Evolutionary conservation across 1,284 basidiomycete genomes (phyloP), one percentile per base, ranked within the genome.

Genomic region (Xerocomus amazonicus): DNA sequence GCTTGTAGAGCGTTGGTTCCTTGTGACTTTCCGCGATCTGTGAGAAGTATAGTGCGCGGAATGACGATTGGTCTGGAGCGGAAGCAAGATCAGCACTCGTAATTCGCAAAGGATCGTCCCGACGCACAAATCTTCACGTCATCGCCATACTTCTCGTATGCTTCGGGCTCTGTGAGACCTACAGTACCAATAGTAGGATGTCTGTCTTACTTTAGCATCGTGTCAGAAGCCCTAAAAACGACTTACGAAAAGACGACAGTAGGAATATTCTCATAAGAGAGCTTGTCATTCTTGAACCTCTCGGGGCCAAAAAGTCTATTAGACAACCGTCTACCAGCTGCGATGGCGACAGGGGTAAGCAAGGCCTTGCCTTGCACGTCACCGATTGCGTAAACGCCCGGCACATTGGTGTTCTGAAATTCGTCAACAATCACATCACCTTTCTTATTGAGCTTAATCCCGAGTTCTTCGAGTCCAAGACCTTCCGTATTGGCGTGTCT

Each of bases 301-400:
- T 83, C 78, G 0, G 84, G 83, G 9, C 96, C 97, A 66, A 92
- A 99, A 46, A 99, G 72, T 45, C 97, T 77, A 74, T 98, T 99
- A 44, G 86, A 80, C 35, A 98, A 73, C 54, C 92, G 76, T 50
- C 96, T 77, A 23, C 94, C 96, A 6, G 97, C 97, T 43, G 96
- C 96, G 54, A 99, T 97, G 19, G 96, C 97, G 6, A 99, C 97
- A n/a, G 97, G 96, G 1, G 96, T 99, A 53, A 99, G 77, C 27
- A 95, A 74, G 23, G 84, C 91, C 71, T 96, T 95, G 53, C 96
- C 96, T 56, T 83, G 82, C 13, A 95, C 91, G 67, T 99, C 96
- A 9, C 96, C 97, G 53, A 99, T 86, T 4, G 93, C 83, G 47
- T 80, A 87, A 57, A 99, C 76, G 49, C 81, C 78, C 16, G 79